phyloP scores from a whole-genome alignment of 306 rosid species.

The Cucurbita maxima region DNA sequence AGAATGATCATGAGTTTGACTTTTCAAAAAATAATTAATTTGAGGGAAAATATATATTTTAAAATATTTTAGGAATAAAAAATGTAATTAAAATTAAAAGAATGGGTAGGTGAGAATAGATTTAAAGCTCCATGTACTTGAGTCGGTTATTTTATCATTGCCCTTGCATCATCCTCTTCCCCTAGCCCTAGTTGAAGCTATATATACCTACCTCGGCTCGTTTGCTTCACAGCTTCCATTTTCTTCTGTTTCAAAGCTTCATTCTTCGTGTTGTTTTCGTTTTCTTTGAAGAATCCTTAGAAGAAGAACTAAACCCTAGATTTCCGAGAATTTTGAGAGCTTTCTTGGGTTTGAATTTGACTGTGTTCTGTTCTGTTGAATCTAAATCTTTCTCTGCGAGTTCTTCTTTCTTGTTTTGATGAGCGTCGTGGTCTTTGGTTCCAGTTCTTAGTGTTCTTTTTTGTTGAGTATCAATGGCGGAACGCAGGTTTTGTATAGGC shows the following conservation, averaged over 20 bases:
- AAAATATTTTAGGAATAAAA: no score
- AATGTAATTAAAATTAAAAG: no score
- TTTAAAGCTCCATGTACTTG: no score
- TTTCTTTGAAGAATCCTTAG: neutral
- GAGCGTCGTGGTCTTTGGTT: constrained; percentile 16
- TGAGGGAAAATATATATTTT: no score
- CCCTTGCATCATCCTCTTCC: neutral
- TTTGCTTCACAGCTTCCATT: neutral
- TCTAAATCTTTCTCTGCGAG: neutral
- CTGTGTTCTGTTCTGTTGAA: neutral
- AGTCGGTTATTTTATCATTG: neutral
- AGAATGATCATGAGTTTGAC: no score
- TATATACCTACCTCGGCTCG: neutral
- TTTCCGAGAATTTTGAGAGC: neutral
- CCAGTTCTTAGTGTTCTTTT: neutral
- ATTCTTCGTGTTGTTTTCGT: neutral
- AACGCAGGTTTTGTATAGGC: constrained; percentile 41
- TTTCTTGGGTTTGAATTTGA: neutral
- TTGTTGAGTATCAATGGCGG: constrained; percentile 36
- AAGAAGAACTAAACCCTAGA: neutral
- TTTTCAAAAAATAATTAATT: no score
- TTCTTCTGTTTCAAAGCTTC: neutral
- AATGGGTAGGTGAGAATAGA: no score
- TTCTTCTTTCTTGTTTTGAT: constrained; percentile 1
- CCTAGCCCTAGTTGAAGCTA: constrained; percentile 1